Evolutionary conservation across 2,329 filamentous ascomycete genomes (phyloP), one percentile per base, ranked within the genome.

Genomic region (Triangularia verruculosa): DNA sequence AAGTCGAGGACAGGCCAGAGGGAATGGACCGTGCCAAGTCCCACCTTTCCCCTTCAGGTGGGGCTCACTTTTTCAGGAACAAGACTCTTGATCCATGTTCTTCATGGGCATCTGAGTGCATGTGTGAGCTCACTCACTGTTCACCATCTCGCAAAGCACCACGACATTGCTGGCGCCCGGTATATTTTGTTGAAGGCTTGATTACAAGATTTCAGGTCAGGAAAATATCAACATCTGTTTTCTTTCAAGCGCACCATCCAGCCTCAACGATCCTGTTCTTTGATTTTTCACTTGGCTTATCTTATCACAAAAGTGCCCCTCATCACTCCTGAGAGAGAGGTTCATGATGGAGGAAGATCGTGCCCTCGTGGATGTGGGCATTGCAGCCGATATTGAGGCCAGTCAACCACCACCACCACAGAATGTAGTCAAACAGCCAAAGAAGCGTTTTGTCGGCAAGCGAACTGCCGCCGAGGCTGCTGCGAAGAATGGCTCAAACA

Each of bases 371-470:
- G 89, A 93, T 71, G 78, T 94, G 27, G 90, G 90, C 64, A 82
- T 90, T 51, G 87, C 87, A 12, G 83, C 85, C 59, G 86, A 90
- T 68, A 86, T 89, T 47, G 87, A 88, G 67, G 82, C 65, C 52
- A 59, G 34, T 4, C 72, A 59, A 65, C 70, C 62, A 56, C 74
- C 57, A 66, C 9, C 34, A 47, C 39, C 39, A 20, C 81, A 62
- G 67, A 77, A 75, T 24, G 76, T 76, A 6, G 70, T 80, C 20
- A 91, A 84, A 73, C 90, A 94, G 72, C 95, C 95, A 22, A 96
- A 91, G 80, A 93, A 94, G 77, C 86, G 94, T 63, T 99, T 99
- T 70, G 89, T 99, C 17, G 95, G 95, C 28, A 84, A 92, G 69
- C 87, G 89, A 71, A 86, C 91, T 22, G 91, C 91, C 8, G 82